Conservation (phyloP, 768 basidiomycete genomes). For the Termitomyces sp. region DNA sequence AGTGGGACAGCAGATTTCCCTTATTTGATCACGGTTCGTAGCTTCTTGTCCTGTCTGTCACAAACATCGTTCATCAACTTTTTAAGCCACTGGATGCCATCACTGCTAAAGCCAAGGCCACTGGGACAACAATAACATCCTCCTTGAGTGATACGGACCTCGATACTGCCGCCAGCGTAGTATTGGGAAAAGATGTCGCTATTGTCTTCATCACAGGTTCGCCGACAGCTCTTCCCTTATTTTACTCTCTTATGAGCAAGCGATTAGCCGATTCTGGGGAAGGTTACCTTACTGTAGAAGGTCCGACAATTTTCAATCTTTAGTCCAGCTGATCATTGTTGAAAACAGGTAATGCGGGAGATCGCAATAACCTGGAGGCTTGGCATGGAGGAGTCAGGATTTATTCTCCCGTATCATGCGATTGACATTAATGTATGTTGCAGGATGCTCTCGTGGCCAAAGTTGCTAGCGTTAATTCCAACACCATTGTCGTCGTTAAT, state of each 20-base stretch:
- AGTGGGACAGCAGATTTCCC: constrained; percentile 47
- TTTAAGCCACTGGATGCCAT: constrained; percentile 40
- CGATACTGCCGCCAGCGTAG: constrained; percentile 35
- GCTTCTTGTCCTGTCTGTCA: neutral
- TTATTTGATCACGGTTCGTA: constrained; percentile 39
- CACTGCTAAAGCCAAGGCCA: constrained; percentile 28
- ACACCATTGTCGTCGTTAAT: constrained; percentile 65
- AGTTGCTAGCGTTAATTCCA: constrained; percentile 48
- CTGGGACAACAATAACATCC: constrained; percentile 37
- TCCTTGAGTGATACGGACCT: constrained; percentile 47
- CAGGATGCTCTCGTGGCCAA: constrained; percentile 41
- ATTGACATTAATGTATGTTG: neutral
- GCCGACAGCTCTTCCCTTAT: neutral
- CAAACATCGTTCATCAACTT: neutral
- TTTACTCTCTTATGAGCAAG: neutral
- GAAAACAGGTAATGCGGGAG: constrained; percentile 41
- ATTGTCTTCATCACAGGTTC: constrained; percentile 48
- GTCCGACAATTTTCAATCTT: constrained; percentile 10
- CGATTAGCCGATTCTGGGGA: constrained; percentile 35
- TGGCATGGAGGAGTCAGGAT: constrained; percentile 42
- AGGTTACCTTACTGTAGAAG: constrained; percentile 39
- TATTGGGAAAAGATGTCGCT: constrained; percentile 40
- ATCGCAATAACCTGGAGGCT: constrained; percentile 43
- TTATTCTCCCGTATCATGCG: neutral
- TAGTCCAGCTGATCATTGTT: neutral